Base-by-base conservation (phyloP, 208 protist species). In the Borovskyia barvae region DNA sequence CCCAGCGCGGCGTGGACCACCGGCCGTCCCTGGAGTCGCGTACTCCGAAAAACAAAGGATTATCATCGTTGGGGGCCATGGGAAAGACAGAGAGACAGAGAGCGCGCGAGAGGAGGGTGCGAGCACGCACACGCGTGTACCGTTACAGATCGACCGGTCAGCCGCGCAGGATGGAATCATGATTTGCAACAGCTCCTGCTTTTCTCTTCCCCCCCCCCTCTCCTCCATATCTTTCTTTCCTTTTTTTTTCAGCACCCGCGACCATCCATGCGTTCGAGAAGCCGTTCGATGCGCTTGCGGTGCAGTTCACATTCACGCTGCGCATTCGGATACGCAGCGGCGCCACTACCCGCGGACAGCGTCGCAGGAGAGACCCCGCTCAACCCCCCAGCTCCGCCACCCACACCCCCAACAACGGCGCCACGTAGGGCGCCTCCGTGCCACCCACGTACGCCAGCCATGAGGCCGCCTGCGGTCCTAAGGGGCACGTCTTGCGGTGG, bases 211-310 rank as follows among this genome's bases (percentile, higher is more conserved):
- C 33, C 8, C 33, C 33, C 33, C 33, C 9, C 33, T 39, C 33
- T 14, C 33, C 33, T 39, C 33, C 8, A 39, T 8, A 15, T 14
- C 33, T 8, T 14, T 39, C 33, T 39, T 14, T 39, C 33, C 33
- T 14, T 15, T 39, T 8, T 8, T 39, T 39, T 39, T 39, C 9
- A 15, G 33, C 33, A 14, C 32, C 51, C 53, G 20, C 63, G 53
- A 15, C 63, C 63, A 39, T 69, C 63, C 63, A 69, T 69, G 46
- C 63, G 61, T 36, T 69, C 63, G 28, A 69, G 53, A 5, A 69
- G 63, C 8, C 63, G 50, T 17, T 47, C 63, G 5, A 69, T 48
- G 9, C 63, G 63, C 46, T 69, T 60, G 22, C 63, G 63, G 37
- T 61, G 49, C 7, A 69, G 53, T 32, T 69, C 63, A 11, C 53